These are phyloP conservation scores for Pyrus betulifolia DNA, from an alignment of 306 rosid species.

Conservation along the genomic window DNA sequence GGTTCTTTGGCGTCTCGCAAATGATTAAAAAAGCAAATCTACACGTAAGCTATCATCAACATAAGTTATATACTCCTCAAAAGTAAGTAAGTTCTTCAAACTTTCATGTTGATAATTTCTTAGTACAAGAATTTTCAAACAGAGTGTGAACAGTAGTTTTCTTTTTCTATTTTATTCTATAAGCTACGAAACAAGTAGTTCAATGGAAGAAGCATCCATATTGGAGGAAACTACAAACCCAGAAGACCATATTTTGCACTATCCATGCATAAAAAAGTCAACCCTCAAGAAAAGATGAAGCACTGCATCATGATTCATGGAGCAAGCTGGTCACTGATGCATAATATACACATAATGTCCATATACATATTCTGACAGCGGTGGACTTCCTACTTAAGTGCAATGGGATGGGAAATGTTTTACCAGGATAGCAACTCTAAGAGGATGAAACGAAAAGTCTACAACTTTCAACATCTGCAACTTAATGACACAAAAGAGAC, in stretches of 20 bases:
- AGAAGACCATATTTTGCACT: neutral
- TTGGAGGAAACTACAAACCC: neutral
- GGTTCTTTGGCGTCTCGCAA: no score
- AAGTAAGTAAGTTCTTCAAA: neutral
- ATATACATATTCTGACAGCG: neutral
- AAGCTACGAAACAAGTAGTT: neutral
- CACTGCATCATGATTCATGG: neutral
- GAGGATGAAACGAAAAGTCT: neutral
- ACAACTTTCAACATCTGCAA: neutral
- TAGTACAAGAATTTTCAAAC: neutral
- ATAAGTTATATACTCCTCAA: neutral
- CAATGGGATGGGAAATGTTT: neutral
- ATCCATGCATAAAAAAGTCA: neutral
- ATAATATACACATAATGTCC: neutral
- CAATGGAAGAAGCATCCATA: neutral
- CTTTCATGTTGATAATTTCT: neutral
- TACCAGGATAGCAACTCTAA: neutral
- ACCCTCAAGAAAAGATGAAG: neutral
- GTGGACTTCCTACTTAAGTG: neutral
- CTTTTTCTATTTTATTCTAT: neutral
- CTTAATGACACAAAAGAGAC: neutral
- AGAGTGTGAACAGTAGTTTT: neutral
- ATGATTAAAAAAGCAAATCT: no score
- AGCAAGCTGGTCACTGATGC: neutral
- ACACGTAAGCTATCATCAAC: neutral